Evolutionary conservation across 495 filamentous ascomycete genomes (phyloP), one percentile per base, ranked within the genome.

Genomic region (Ramalina intermedia): DNA sequence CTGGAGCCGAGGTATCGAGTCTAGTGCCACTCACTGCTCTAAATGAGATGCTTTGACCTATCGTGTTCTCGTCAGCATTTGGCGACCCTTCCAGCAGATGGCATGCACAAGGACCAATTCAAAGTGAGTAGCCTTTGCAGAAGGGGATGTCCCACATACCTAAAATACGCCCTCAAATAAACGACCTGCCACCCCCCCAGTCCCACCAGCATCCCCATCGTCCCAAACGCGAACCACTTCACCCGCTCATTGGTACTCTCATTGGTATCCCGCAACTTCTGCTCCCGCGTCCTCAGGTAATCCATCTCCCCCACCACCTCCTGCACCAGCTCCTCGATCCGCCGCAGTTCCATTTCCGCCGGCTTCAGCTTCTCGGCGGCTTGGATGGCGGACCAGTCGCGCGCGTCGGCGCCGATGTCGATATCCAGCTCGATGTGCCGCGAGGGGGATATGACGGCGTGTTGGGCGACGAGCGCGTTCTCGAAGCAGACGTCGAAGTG

Each of bases 211-310:
- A 96, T 86, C 38, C 85, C 85, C 73, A 96, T 98, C 20, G 91
- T 96, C 37, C 81, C 80, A 64, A 96, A 84, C 1, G 88, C 89
- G 65, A 98, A 98, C 87, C 87, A 96, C 70, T 96, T 98, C 47
- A 98, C 91, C 48, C 91, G 78, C 66, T 87, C 90, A 69, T 98
- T 98, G 47, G 91, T 98, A 72, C 90, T 96, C 79, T 98, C 91
- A 67, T 98, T 98, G 57, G 91, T 98, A 71, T 98, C 91, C 58
- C 91, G 75, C 47, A 98, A 79, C 67, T 85, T 91, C 76, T 95
- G 89, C 73, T 98, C 91, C 57, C 91, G 76, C 7, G 68, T 62
- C 48, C 93, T 75, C 39, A 98, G 79, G 71, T 96, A 98, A 50
- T 93, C 87, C 82, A 90, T 91, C 73, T 93, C 86, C 43, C 66